Conservation (phyloP, 805 yeast species). For the Metschnikowia cerradonensis region DNA sequence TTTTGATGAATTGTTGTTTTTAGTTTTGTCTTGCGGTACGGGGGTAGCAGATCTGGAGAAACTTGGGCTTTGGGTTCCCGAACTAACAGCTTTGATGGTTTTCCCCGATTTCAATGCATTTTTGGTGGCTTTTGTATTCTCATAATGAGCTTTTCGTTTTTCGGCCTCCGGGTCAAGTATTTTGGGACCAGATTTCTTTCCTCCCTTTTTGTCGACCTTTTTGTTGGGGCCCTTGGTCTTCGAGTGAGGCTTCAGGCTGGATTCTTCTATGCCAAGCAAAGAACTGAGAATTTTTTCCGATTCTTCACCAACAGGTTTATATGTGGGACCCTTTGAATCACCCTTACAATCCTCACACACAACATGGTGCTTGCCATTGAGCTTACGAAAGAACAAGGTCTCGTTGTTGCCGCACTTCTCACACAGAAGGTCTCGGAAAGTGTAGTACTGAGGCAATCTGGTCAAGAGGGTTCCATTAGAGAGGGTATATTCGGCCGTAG, state of each 20-base stretch:
- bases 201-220: constrained; percentile 26
- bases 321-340: constrained; percentile 7
- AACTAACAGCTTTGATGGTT: constrained; percentile 38
- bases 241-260: constrained; percentile 20
- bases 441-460: constrained; percentile 44
- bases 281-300: constrained; percentile 45
- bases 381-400: constrained; percentile 30
- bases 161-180: constrained; percentile 29
- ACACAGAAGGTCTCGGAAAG: constrained; percentile 51
- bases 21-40: not conserved
- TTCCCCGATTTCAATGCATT: constrained; percentile 34
- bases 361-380: constrained; percentile 23
- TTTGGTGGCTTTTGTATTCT: constrained; percentile 28
- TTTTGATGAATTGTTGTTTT: not conserved
- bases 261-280: constrained; percentile 47
- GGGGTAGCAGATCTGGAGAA: constrained; percentile 14
- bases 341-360: constrained; percentile 44
- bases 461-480: constrained; percentile 54
- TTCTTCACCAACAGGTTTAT: constrained; percentile 39
- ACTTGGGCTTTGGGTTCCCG: constrained; percentile 15
- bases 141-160: constrained; percentile 37
- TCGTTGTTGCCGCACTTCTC: constrained; percentile 37
- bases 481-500: constrained; percentile 48
- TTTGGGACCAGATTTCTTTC: constrained; percentile 18
- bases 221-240: constrained; percentile 31